A percentile compares a stretch with the other conserved stretches of the same genome.
These are phyloP conservation scores for Colletotrichum phormii DNA, from an alignment of 2,329 filamentous ascomycete species.

Conservation along the genomic window DNA sequence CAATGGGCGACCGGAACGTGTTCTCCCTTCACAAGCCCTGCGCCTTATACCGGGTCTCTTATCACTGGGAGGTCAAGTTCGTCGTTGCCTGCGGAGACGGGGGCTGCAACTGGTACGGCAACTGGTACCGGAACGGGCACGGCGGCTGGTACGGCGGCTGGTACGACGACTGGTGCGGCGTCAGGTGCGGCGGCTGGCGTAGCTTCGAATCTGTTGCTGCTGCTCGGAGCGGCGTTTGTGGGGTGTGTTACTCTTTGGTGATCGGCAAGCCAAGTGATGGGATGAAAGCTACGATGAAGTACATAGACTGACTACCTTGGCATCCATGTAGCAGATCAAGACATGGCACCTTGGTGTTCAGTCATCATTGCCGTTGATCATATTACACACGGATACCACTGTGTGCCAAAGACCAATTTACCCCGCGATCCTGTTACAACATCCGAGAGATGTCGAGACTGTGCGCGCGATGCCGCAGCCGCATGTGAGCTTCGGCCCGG, in stretches of 20 bases:
- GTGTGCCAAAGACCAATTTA: background rate
- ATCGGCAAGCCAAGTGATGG: background rate
- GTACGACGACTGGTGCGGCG: constrained; percentile 4
- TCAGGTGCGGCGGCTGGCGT: constrained; percentile 14
- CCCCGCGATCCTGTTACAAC: background rate
- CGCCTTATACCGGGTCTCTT: constrained; percentile 8
- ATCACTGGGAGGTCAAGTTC: background rate
- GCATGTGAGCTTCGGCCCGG: constrained; percentile 29
- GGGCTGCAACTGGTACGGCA: background rate
- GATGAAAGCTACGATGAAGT: background rate
- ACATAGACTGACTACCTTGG: background rate
- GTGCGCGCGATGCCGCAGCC: background rate
- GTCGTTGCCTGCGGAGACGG: constrained; percentile 11
- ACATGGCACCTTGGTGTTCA: background rate
- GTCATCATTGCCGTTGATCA: background rate
- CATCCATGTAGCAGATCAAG: background rate
- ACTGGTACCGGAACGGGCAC: background rate
- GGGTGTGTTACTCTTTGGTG: background rate
- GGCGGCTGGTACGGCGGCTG: constrained; percentile 1
- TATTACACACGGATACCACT: background rate
- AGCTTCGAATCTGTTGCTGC: background rate
- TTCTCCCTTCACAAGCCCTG: constrained; percentile 1
- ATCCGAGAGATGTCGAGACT: background rate
- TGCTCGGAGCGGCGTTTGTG: background rate
- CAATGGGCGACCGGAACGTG: constrained; percentile 2